Evolutionary conservation across 345 rosid genomes (phyloP).

Genomic region (Nephelium lappaceum): DNA sequence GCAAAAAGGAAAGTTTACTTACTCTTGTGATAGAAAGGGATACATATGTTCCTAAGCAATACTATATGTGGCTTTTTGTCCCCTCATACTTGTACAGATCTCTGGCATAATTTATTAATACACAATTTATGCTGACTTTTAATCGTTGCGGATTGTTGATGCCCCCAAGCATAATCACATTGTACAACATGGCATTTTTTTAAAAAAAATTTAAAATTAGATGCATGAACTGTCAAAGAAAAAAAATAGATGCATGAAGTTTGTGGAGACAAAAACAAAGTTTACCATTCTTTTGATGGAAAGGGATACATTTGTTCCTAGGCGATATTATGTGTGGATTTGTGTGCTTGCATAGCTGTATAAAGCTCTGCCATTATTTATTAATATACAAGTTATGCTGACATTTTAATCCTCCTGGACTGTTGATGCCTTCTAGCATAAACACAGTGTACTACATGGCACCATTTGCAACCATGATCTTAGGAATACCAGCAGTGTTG

Average conservation of each 20-base stretch:
- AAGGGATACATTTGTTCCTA: neutral
- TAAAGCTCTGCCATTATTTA: conserved; percentile 3
- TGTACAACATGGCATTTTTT: conserved; percentile 81
- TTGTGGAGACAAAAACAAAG: neutral
- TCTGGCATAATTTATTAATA: neutral
- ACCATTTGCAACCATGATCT: conserved; percentile 93
- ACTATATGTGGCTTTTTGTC: neutral
- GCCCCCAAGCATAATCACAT: conserved; percentile 78
- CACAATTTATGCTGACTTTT: conserved; percentile 21
- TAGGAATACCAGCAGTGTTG: conserved; percentile 81
- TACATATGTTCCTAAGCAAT: neutral
- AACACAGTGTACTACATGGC: conserved; percentile 99
- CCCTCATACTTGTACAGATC: neutral
- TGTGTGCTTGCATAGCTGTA: neutral
- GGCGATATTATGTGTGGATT: neutral
- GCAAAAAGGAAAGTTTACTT: neutral
- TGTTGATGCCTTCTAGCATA: conserved; percentile 51
- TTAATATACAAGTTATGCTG: conserved; percentile 12
- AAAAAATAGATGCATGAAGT: neutral
- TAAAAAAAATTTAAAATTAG: too few relatives aligned
- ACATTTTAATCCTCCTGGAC: conserved; percentile 7
- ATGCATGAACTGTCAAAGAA: too few relatives aligned
- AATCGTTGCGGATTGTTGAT: conserved; percentile 8
- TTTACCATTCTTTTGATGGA: neutral
- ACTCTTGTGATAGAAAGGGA: neutral